phyloP scores from a whole-genome alignment of 129 eudicot species.

The Arctium minus region DNA sequence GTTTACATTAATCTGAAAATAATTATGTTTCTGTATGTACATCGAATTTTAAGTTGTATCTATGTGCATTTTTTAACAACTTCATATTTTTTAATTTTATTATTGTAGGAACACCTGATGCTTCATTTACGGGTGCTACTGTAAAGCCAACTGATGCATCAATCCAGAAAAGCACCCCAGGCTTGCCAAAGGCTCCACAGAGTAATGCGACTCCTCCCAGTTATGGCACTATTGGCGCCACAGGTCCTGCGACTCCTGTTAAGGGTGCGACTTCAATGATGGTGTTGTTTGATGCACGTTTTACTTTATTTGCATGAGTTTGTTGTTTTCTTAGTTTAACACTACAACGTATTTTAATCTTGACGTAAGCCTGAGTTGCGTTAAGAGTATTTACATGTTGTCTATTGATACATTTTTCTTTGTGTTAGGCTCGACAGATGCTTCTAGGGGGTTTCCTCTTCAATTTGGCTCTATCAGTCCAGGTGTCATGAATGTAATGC shows the following conservation, averaged over 20 bases:
- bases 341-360: neutral
- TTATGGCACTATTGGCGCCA: constrained; percentile 30
- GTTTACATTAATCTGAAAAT: neutral
- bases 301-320: neutral
- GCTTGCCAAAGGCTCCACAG: constrained; percentile 64
- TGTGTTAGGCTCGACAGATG: constrained; percentile 50
- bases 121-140: constrained; percentile 32
- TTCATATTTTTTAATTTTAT: neutral
- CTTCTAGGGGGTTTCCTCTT: constrained; percentile 54
- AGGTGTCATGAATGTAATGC: constrained; percentile 68
- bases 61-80: neutral
- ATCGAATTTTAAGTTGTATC: neutral
- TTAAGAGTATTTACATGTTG: neutral
- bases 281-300: neutral
- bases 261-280: constrained; percentile 42
- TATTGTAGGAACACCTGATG: constrained; percentile 46
- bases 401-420: constrained; percentile 4
- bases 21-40: neutral
- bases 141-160: constrained; percentile 39
- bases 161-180: constrained; percentile 44
- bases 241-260: constrained; percentile 58
- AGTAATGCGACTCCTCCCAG: constrained; percentile 31
- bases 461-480: constrained; percentile 94
- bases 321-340: neutral
- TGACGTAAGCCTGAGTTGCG: neutral